A percentile compares a stretch with the other conserved stretches of the same genome.
phyloP scores from a whole-genome alignment of 768 basidiomycete species.

The Boletus speciosus region DNA sequence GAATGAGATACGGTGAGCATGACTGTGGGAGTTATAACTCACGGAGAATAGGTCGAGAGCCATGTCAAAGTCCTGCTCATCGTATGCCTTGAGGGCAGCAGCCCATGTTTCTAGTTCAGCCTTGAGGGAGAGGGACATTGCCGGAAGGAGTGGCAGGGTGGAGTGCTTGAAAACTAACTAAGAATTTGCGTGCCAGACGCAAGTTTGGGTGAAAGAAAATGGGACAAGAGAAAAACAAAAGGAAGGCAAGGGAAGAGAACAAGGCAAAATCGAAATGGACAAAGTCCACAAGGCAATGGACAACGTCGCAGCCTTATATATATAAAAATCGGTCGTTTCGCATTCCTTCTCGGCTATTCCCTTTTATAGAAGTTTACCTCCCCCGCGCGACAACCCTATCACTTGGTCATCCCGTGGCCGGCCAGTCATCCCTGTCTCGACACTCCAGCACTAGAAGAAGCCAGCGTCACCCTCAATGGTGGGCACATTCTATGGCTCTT shows the following conservation, averaged over 20 bases:
- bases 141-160: slow-evolving; percentile 1
- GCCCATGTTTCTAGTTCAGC: slow-evolving; percentile 85
- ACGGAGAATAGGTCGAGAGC: slow-evolving; percentile 76
- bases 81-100: slow-evolving; percentile 84
- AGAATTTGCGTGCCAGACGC: slow-evolving; percentile 28
- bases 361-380: neutral
- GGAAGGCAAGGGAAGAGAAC: neutral
- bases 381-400: neutral
- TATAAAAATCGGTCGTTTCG: neutral
- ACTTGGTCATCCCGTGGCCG: no score
- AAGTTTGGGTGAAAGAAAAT: slow-evolving; percentile 6
- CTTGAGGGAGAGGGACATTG: slow-evolving; percentile 49
- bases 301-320: neutral
- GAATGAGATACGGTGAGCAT: neutral
- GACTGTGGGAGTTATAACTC: slow-evolving; percentile 22
- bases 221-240: neutral
- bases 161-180: neutral
- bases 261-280: slow-evolving; percentile 14
- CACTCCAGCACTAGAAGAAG: neutral
- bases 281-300: slow-evolving; percentile 13
- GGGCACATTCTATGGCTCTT: neutral
- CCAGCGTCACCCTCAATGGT: neutral
- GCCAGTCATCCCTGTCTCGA: neutral
- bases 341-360: neutral
- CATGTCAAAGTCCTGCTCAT: slow-evolving; percentile 74